Percentiles rank a stretch among this genome's conserved stretches.
Conservation (phyloP, 116 monocot genomes). For the Phalaenopsis hybrid region DNA sequence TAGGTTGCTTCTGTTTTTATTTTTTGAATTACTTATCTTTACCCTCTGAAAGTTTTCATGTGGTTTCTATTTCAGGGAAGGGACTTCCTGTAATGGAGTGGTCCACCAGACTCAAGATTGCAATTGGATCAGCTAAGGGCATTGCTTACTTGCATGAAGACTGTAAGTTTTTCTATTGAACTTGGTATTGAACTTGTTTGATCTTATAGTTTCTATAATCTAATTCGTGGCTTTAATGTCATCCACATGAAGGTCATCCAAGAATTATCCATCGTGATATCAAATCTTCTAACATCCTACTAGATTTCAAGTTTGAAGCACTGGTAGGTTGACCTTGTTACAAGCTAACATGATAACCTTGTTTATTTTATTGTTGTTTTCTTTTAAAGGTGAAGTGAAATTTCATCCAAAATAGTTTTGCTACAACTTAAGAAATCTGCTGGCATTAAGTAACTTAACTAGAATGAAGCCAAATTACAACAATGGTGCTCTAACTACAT, state of each 20-base stretch:
- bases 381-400: neutral
- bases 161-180: neutral
- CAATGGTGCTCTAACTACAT: neutral
- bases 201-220: neutral
- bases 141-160: constrained; percentile 81
- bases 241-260: constrained; percentile 53
- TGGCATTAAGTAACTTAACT: too few species aligned
- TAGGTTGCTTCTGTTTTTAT: constrained; percentile 2
- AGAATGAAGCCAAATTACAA: too few species aligned
- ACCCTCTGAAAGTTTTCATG: neutral
- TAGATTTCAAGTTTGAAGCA: constrained; percentile 78
- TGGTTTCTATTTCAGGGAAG: constrained; percentile 28
- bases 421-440: too few species aligned
- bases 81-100: constrained; percentile 59
- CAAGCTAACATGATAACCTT: constrained; percentile 1
- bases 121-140: constrained; percentile 81
- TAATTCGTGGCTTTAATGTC: neutral
- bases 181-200: neutral
- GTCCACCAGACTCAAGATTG: constrained; percentile 66
- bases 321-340: constrained; percentile 37
- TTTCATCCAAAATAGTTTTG: neutral
- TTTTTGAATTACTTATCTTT: neutral
- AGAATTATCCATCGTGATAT: constrained; percentile 88
- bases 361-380: neutral
- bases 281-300: constrained; percentile 87